Evolutionary conservation across 129 eudicot species (phyloP), one percentile per base, ranked within the genome.

Genomic region (Saposhnikovia divaricata): DNA sequence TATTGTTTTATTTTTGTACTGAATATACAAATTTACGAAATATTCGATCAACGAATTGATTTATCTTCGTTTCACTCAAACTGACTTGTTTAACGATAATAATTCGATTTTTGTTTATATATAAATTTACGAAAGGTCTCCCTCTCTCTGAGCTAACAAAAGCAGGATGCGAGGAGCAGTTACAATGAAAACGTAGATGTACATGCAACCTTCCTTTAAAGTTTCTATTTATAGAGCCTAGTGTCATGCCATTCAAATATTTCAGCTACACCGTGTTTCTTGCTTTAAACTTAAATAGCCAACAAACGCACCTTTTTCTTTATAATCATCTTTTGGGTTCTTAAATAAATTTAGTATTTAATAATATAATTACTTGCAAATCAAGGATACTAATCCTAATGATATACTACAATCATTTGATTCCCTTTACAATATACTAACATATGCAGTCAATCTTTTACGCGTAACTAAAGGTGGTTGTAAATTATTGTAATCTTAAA

Each of bases 381-480:
- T 66, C 72, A 66, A 66, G 72, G 72, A 66, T 66, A 66, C 40
- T 66, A 63, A 31, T 66, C 40, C 42, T 13, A 66, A 66, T 66
- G 9, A 66, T 66, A 28, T 5, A 66, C 84, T 5, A 66, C 84
- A 75, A 81, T 81, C 84, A 81, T 81, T 81, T 81, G 80, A 81
- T 81, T 74, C 80, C 76, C 6, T 18, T 27, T 63, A 61, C 55
- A 38, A 65, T n/a, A 63, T 25, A 28, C 28, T 19, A 57, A 2
- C 6, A 57, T 9, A 57, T 21, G 55, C 31, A 21, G 34, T 23
- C 59, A 65, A 73, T 55, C 28, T 73, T 68, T 7, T 40, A 76
- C 79, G 77, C 55, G 79, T 25, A 81, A 66, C 21, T 31, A 43
- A 57, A 73, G 57, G 79, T 55, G 7, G 68, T 25, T 28, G 16